Percentiles rank a stretch among this genome's conserved stretches.
Conservation (phyloP, 306 rosid genomes). For the Trifolium fragiferum region DNA sequence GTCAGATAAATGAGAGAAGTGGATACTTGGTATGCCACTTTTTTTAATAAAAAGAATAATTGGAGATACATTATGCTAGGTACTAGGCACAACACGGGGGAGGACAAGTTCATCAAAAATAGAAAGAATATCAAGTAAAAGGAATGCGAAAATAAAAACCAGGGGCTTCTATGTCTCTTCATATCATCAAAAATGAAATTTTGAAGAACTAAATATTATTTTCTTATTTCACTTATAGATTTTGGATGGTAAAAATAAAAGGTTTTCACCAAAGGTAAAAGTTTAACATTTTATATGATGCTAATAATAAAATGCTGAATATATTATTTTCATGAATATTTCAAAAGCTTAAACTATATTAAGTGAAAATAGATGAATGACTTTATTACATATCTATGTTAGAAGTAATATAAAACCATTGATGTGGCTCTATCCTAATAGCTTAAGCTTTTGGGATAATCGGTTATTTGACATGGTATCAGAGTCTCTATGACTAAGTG, state of each 20-base stretch:
- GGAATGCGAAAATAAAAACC: neutral
- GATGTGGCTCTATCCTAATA: no score
- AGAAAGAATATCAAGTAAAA: neutral
- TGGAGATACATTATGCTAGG: constrained; percentile 4
- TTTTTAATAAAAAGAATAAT: neutral
- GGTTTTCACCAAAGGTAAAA: neutral
- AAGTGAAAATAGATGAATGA: no score
- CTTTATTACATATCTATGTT: no score
- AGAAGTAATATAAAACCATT: no score
- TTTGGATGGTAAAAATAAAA: neutral
- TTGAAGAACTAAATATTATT: neutral
- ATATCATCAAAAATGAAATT: neutral
- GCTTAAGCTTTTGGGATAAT: no score
- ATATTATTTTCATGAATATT: no score
- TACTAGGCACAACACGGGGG: constrained; percentile 1
- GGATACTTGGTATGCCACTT: neutral
- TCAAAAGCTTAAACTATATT: no score
- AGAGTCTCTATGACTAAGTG: no score
- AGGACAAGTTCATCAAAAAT: neutral
- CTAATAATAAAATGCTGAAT: no score
- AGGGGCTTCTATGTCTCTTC: neutral
- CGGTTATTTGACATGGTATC: no score
- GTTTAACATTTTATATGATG: neutral
- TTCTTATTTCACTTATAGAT: neutral
- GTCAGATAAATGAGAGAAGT: constrained; percentile 21